phyloP scores from a whole-genome alignment of 2,329 filamentous ascomycete genomes.

The Fusarium cyanostomum region DNA sequence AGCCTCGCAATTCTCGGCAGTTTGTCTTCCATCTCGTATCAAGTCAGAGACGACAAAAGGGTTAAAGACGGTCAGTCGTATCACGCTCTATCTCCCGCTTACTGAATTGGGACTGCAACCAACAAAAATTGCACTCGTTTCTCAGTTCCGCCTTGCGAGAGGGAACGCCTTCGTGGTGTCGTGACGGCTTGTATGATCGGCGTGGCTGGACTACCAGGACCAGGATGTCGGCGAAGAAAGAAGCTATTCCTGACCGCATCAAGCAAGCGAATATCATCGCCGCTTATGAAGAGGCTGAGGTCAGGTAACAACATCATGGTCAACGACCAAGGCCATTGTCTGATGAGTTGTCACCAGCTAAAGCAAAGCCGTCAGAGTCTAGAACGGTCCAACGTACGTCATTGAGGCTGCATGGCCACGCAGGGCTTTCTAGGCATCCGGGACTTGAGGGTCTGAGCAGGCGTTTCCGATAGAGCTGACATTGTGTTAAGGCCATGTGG shows the following conservation, averaged over 20 bases:
- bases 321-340: constrained; percentile 16
- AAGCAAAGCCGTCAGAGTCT: constrained; percentile 35
- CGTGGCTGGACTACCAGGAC: constrained; percentile 25
- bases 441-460: constrained; percentile 8
- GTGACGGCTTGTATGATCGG: constrained; percentile 24
- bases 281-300: background rate
- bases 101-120: constrained; percentile 11
- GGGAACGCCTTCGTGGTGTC: constrained; percentile 8
- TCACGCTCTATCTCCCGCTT: constrained; percentile 7
- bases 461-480: background rate
- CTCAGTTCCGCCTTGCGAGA: constrained; percentile 7
- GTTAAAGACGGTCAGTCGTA: constrained; percentile 19
- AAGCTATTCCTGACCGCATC: constrained; percentile 10
- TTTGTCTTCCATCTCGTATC: constrained; percentile 3
- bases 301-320: constrained; percentile 23
- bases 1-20: background rate
- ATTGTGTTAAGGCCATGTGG: background rate
- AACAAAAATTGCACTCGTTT: constrained; percentile 14
- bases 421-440: constrained; percentile 7
- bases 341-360: constrained; percentile 28
- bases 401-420: constrained; percentile 29
- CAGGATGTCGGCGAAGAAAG: constrained; percentile 7
- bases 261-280: background rate
- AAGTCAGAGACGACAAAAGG: background rate
- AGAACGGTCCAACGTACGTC: constrained; percentile 42